These are phyloP conservation scores for Neckera pumila DNA, from an alignment of 225 moss, liverwort and hornwort species.

Conservation along the genomic window DNA sequence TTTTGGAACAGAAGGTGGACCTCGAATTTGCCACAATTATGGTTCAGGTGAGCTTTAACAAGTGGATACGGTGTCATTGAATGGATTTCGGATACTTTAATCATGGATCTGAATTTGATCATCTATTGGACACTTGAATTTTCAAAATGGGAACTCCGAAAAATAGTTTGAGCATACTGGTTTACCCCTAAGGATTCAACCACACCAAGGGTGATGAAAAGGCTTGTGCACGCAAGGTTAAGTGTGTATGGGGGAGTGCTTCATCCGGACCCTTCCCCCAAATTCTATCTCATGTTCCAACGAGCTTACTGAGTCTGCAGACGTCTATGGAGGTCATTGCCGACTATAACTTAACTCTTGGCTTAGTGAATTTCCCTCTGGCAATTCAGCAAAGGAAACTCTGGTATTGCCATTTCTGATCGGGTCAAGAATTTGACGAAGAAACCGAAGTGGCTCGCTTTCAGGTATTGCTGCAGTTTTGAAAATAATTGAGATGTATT, in stretches of 20 bases:
- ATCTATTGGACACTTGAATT: background rate
- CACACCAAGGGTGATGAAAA: background rate
- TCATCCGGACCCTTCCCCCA: slow-evolving; percentile 81
- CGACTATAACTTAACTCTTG: too few relatives aligned
- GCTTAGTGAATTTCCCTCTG: too few relatives aligned
- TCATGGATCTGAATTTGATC: background rate
- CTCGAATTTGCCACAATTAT: slow-evolving; percentile 90
- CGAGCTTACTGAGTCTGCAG: slow-evolving; percentile 10
- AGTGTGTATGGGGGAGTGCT: slow-evolving; percentile 29
- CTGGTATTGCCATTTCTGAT: too few relatives aligned
- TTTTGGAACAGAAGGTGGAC: slow-evolving; percentile 81
- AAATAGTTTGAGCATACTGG: background rate
- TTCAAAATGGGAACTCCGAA: background rate
- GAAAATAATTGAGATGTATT: too few relatives aligned
- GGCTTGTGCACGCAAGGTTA: background rate
- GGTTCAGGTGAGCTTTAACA: slow-evolving; percentile 61
- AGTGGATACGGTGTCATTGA: background rate
- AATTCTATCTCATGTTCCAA: slow-evolving; percentile 39
- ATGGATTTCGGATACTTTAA: background rate
- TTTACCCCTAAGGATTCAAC: background rate
- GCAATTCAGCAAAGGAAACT: too few relatives aligned
- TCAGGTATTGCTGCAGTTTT: too few relatives aligned
- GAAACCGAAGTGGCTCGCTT: too few relatives aligned
- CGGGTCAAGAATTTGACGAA: too few relatives aligned
- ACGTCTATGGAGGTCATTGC: slow-evolving; percentile 28